These are phyloP conservation scores for Pseudogymnoascus sp. DNA, from an alignment of 2,329 filamentous ascomycete species.

Conservation along the genomic window DNA sequence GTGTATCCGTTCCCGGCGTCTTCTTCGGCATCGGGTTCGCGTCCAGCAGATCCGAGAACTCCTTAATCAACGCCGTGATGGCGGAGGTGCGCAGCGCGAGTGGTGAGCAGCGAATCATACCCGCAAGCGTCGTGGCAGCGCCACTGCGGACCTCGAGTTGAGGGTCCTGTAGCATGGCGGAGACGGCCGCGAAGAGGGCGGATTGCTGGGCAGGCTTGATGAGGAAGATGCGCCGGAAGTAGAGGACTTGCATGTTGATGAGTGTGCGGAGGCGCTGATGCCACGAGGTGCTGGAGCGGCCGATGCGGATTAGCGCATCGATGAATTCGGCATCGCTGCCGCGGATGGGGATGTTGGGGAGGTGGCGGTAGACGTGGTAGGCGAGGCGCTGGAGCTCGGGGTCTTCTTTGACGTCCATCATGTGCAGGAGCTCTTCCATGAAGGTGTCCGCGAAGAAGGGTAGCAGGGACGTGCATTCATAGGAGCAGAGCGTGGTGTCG, in stretches of 20 bases:
- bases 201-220: constrained; percentile 67
- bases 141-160: constrained; percentile 93
- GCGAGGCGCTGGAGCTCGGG: constrained; percentile 89
- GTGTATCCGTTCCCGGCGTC: constrained; percentile 57
- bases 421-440: constrained; percentile 88
- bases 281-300: constrained; percentile 77
- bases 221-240: constrained; percentile 92
- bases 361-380: constrained; percentile 92
- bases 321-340: constrained; percentile 78
- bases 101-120: constrained; percentile 96
- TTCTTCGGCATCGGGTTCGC: constrained; percentile 84
- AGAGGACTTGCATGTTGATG: constrained; percentile 98
- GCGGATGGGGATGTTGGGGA: constrained; percentile 90
- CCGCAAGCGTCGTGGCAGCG: constrained; percentile 85
- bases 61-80: constrained; percentile 64
- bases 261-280: constrained; percentile 90
- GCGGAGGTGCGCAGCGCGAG: constrained; percentile 68
- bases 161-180: constrained; percentile 82
- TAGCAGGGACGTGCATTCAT: constrained; percentile 85
- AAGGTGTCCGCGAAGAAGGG: constrained; percentile 86
- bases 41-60: constrained; percentile 70
- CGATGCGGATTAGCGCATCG: constrained; percentile 76
- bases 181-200: constrained; percentile 82
- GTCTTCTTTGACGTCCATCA: constrained; percentile 99
- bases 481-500: constrained; percentile 79